Conservation (phyloP, 257 asterid genomes). For the Solanum chilense region DNA sequence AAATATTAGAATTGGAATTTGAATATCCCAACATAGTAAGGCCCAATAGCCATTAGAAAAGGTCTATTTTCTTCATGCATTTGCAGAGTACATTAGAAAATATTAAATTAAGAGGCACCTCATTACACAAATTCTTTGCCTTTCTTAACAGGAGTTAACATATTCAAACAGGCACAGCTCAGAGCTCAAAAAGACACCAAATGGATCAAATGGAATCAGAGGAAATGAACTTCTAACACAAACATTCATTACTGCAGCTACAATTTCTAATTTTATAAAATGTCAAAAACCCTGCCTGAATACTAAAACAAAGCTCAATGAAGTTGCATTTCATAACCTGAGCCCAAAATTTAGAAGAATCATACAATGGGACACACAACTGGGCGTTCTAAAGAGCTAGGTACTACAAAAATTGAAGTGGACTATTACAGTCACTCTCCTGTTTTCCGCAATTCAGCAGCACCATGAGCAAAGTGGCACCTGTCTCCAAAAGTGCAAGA, state of each 20-base stretch:
- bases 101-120: too few relatives aligned
- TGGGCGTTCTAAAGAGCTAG: background rate
- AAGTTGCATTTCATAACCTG: background rate
- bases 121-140: too few relatives aligned
- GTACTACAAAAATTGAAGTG: background rate
- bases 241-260: background rate
- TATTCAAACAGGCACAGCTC: too few relatives aligned
- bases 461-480: constrained; percentile 96
- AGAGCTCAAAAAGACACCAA: background rate
- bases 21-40: background rate
- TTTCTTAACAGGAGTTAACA: too few relatives aligned
- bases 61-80: too few relatives aligned
- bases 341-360: background rate
- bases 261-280: background rate
- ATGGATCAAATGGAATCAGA: background rate
- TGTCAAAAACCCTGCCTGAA: background rate
- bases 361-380: background rate
- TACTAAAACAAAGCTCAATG: background rate
- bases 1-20: too few relatives aligned
- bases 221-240: background rate
- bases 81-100: too few relatives aligned
- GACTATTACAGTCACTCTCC: constrained; percentile 16
- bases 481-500: constrained; percentile 90
- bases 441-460: constrained; percentile 53
- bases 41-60: background rate